These are phyloP conservation scores for Alloascoidea africana DNA, from an alignment of 805 yeast species.

Conservation along the genomic window DNA sequence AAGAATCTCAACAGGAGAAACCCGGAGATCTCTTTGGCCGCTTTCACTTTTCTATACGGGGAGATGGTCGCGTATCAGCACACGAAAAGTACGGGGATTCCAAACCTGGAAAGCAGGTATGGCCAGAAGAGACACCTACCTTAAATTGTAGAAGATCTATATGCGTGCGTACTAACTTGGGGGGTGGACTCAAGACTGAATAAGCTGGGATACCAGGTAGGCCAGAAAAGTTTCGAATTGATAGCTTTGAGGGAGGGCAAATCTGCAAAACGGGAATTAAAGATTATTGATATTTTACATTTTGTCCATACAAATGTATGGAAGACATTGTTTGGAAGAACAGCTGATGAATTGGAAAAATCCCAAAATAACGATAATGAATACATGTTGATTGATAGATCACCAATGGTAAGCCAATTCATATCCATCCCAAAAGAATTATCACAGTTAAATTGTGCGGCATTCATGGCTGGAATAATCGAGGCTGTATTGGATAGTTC, in stretches of 20 bases:
- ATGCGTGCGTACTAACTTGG: too few relatives aligned
- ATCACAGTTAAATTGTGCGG: conserved; percentile 63
- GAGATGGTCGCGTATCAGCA: conserved; percentile 58
- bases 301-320: conserved; percentile 63
- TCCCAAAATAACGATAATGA: conserved; percentile 51
- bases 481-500: conserved; percentile 71
- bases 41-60: conserved; percentile 54
- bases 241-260: conserved; percentile 53
- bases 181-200: conserved; percentile 37
- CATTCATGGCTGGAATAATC: conserved; percentile 72
- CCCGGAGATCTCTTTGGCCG: conserved; percentile 50
- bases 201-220: conserved; percentile 65
- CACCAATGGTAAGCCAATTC: conserved; percentile 56
- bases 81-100: conserved; percentile 45
- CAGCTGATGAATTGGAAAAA: conserved; percentile 64
- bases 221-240: conserved; percentile 56
- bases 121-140: too few relatives aligned
- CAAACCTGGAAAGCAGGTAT: conserved; percentile 36
- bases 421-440: conserved; percentile 71
- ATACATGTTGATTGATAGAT: conserved; percentile 64
- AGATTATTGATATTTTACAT: conserved; percentile 52
- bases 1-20: conserved; percentile 49
- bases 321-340: conserved; percentile 56
- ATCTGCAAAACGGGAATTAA: conserved; percentile 49
- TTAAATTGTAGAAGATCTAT: too few relatives aligned